Conservation (phyloP, 177 flowering plant species). For the Viscum album region DNA sequence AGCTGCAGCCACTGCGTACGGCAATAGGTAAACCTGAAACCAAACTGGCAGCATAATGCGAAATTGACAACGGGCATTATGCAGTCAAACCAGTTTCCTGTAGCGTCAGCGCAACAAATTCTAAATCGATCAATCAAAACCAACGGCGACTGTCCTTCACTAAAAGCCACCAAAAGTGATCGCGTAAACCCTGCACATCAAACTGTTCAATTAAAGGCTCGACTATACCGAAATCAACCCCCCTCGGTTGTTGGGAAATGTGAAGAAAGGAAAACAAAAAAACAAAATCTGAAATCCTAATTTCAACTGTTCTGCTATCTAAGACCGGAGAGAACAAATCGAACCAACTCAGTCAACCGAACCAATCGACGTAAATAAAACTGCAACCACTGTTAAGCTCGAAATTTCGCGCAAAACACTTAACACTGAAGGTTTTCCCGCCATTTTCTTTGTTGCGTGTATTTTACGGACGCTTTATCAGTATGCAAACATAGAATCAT, state of each 20-base stretch:
- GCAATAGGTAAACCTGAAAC: neutral
- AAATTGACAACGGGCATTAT: neutral
- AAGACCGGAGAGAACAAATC: neutral
- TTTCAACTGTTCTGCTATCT: too few species aligned
- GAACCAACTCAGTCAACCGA: too few species aligned
- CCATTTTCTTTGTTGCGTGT: neutral
- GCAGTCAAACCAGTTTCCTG: slow-evolving; percentile 31
- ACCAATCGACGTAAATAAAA: too few species aligned
- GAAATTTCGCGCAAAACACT: neutral
- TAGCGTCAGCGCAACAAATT: slow-evolving; percentile 32
- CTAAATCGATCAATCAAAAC: slow-evolving; percentile 35
- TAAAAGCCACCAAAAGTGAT: slow-evolving; percentile 29
- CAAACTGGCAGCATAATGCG: neutral
- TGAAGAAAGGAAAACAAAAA: neutral
- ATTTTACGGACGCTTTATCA: neutral
- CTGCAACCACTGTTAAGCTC: too few species aligned
- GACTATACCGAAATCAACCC: too few species aligned
- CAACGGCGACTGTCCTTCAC: slow-evolving; percentile 28
- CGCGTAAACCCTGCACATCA: slow-evolving; percentile 28
- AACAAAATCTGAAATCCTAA: neutral
- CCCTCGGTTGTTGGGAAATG: neutral
- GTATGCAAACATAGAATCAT: neutral
- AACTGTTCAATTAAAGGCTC: too few species aligned
- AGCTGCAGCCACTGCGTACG: slow-evolving; percentile 38
- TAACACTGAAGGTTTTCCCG: neutral